Base-by-base conservation (phyloP, 2,329 filamentous ascomycete species). In the Cryphonectria radicalis region DNA sequence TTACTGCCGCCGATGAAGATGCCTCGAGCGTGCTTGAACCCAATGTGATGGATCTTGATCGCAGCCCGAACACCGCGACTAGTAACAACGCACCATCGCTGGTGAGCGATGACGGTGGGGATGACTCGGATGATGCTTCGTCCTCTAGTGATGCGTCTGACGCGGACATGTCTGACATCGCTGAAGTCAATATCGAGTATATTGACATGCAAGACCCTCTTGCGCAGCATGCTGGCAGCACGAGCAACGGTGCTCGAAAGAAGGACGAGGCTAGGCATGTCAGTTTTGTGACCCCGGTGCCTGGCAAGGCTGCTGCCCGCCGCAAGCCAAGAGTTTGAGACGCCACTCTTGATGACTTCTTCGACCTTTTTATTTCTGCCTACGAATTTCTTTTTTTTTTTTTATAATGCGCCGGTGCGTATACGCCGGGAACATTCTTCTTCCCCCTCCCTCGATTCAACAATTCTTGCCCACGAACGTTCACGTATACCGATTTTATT, bases 21-120 rank as follows among this genome's bases (percentile, higher is more conserved):
- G 75, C 74, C 32, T 78, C 81, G 37, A 78, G 80, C 60, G 77
- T 85, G 55, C 86, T 86, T 74, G 86, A 86, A 68, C 81, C 46
- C 69, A 73, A 71, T 63, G 25, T 71, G 70, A 84, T 89, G 77
- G 88, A 90, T 69, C 84, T 85, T 63, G 89, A 92, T 68, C 80
- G 93, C 70, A 93, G 91, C 76, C 92, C 92, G 6, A 89, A 90
- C 76, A 92, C 91, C 0, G 81, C 90, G 62, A 85, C 91, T 66
- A 92, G 91, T 79, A 93, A 93, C 80, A 92, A 93, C 75, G 92
- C 92, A 11, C 92, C 92, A 32, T 94, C 91, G 76, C 85, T 95
- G 65, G 92, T 94, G 77, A 93, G 92, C 80, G 92, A 95, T 80
- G 92, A 94, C 77, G 91, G 92, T 76, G 92, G 94, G 78, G 93